Evolutionary conservation across 2,329 filamentous ascomycete species (phyloP), one percentile per base, ranked within the genome.

Genomic region (Furcasterigmium furcatum): DNA sequence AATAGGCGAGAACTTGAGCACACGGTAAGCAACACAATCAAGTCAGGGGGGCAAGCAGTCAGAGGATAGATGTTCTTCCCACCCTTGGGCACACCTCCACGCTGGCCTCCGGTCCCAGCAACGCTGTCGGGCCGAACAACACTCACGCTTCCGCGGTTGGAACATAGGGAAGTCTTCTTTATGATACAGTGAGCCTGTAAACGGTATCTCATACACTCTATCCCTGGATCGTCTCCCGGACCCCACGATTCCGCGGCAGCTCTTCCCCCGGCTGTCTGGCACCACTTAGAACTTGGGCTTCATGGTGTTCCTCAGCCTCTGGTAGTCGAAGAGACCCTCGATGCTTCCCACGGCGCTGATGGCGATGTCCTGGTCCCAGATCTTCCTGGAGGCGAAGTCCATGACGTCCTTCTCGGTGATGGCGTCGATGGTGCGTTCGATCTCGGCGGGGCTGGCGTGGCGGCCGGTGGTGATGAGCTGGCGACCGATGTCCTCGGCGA

Each of bases 391-490:
- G 61, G 92, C 92, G 66, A 97, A 99, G 61, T 87, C 84, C 88
- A 96, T 96, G 55, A 99, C 89, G 62, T 97, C 90, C 79, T 95
- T 95, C 72, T 91, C 91, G 55, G 90, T 90, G 65, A 99, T 92
- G 59, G 75, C 79, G 63, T 91, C 86, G 58, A 99, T 90, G 57
- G 86, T 83, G 60, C 89, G 84, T 83, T 99, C 94, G 55, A 99
- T 92, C 79, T 99, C 94, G 68, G 87, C 87, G 49, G 94, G 89
- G 66, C 77, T 84, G 82, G 95, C 87, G 56, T 92, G 86, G 62
- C 91, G 88, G 66, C 94, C 94, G 48, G 94, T 97, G 63, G 91
- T 97, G 76, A 99, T 85, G 72, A 99, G 91, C 76, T 99, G 94
- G 71, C 94, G 89, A 64, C 94, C 94, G 69, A 99, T 96, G 68